phyloP scores from a whole-genome alignment of 1,139 yeast genomes.

The Petasospora rhodanensis region DNA sequence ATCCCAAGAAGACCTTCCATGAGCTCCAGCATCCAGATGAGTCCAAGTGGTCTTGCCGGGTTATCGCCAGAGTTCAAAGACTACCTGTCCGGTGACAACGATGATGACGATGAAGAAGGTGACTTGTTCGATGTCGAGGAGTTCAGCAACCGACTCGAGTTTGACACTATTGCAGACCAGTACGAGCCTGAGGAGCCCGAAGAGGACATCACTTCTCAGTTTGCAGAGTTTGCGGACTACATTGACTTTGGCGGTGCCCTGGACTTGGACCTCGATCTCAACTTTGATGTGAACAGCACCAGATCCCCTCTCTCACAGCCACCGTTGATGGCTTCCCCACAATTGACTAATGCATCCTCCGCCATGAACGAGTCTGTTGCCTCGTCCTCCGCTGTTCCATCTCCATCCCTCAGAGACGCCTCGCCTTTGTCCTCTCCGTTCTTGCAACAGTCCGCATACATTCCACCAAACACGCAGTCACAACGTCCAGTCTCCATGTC shows the following conservation, averaged over 20 bases:
- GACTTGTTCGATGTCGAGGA: constrained; percentile 24
- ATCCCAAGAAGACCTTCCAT: constrained; percentile 28
- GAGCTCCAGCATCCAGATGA: constrained; percentile 11
- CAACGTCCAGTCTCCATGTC: constrained; percentile 64
- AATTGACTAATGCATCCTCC: too few species aligned
- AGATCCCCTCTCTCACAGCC: constrained; percentile 13
- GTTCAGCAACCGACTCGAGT: constrained; percentile 16
- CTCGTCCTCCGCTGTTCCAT: background rate
- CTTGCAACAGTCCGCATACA: constrained; percentile 17
- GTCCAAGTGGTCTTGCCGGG: constrained; percentile 7
- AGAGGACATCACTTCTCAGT: constrained; percentile 33
- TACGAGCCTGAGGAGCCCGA: constrained; percentile 23
- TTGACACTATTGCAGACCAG: constrained; percentile 14
- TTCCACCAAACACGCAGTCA: constrained; percentile 15
- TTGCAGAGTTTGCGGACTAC: constrained; percentile 59
- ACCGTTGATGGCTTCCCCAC: constrained; percentile 9
- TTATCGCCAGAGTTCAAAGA: constrained; percentile 5
- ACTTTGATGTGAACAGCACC: constrained; percentile 1
- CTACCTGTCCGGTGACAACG: constrained; percentile 16
- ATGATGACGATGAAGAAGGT: constrained; percentile 20
- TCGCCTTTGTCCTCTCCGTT: constrained; percentile 21
- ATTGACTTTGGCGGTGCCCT: constrained; percentile 54
- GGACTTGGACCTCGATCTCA: constrained; percentile 24
- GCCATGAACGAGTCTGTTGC: too few species aligned
- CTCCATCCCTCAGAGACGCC: background rate